Percentiles rank a stretch among this genome's conserved stretches.
These are phyloP conservation scores for Cystofilobasidium bisporidii DNA, from an alignment of 768 basidiomycete species.

Conservation along the genomic window DNA sequence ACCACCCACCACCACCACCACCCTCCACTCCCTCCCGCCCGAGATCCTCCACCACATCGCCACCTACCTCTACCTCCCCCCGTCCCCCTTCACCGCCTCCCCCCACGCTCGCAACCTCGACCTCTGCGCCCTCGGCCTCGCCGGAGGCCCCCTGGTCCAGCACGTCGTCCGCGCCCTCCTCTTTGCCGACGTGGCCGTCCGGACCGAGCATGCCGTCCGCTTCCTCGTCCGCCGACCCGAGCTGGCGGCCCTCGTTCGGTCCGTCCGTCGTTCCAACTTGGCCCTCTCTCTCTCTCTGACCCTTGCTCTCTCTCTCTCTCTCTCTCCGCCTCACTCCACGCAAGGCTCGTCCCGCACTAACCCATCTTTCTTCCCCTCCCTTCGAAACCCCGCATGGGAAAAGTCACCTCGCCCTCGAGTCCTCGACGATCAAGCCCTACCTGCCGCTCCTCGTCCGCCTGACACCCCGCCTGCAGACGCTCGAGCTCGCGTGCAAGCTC, in stretches of 20 bases:
- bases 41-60: constrained; percentile 6
- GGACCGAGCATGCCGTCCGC: neutral
- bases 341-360: too few species aligned
- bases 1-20: neutral
- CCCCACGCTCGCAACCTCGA: constrained; percentile 8
- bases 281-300: too few species aligned
- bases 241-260: constrained; percentile 9
- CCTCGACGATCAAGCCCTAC: neutral
- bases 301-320: neutral
- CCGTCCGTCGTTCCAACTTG: too few species aligned
- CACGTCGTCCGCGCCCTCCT: neutral
- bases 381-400: neutral
- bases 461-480: neutral
- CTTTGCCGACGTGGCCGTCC: neutral
- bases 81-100: constrained; percentile 1
- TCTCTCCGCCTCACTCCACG: too few species aligned
- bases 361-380: neutral
- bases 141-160: constrained; percentile 3
- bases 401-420: neutral
- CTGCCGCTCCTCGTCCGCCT: neutral
- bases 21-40: neutral
- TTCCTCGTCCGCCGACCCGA: constrained; percentile 4
- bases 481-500: neutral
- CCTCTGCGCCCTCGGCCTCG: constrained; percentile 7
- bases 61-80: constrained; percentile 10